phyloP scores from a whole-genome alignment of 805 yeast species.

The Maudiozyma turicensis region DNA sequence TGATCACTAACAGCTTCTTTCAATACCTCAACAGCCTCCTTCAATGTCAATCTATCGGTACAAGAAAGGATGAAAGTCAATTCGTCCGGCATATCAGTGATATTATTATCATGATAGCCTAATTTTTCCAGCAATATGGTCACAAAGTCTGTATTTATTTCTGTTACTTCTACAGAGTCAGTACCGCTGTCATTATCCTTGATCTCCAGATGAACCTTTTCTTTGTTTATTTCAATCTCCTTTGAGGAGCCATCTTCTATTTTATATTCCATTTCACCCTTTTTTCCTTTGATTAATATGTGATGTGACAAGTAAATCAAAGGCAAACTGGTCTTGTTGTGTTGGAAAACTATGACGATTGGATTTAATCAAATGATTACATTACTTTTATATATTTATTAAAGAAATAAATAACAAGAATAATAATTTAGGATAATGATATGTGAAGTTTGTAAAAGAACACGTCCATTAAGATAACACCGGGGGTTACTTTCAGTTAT shows the following conservation, averaged over 20 bases:
- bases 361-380: no score
- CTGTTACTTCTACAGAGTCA: background rate
- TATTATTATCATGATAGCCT: background rate
- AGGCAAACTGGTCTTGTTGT: no score
- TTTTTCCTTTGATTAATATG: no score
- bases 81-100: background rate
- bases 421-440: no score
- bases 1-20: slow-evolving; percentile 34
- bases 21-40: slow-evolving; percentile 35
- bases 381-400: no score
- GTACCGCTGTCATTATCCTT: background rate
- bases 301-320: no score
- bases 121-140: background rate
- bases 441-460: no score
- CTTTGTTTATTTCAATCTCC: background rate
- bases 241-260: background rate
- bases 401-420: no score
- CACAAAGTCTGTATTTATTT: background rate
- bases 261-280: background rate
- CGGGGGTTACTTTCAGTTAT: no score
- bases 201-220: background rate
- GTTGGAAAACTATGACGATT: no score
- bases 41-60: slow-evolving; percentile 4
- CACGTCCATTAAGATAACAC: no score
- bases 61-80: background rate